Evolutionary conservation across 495 filamentous ascomycete genomes (phyloP), one percentile per base, ranked within the genome.

Genomic region (Extremus antarcticus): DNA sequence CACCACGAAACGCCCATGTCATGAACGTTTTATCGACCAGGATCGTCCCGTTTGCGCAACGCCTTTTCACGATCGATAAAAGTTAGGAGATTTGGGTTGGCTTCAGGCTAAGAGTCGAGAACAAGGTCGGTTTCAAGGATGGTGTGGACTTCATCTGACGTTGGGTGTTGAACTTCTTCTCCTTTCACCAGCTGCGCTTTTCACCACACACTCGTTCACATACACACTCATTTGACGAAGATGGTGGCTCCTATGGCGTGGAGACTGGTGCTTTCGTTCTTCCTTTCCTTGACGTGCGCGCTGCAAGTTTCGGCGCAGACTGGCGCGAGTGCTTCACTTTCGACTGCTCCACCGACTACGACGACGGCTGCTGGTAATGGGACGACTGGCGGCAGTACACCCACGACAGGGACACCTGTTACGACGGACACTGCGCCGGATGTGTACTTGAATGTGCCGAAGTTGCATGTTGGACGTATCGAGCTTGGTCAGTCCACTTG

Each of bases 381-480:
- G 17, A 62, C 66, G 3, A 50, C 58, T 10, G 58, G 55, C 17
- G 41, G 41, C 19, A 45, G 41, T 35, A 35, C 29, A 35, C 29
- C 29, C 7, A 35, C 29, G 29, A 13, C 7, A 7, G 29, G 29
- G 7, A 7, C 29, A 13, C 48, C 61, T 15, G 51, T 25, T 38
- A 52, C 62, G 1, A 60, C 63, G 1, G 56, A 51, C 41, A 56
- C 63, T 4, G 69, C 74, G 1, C 77, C 78, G 3, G 78, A 81
- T 63, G 78, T 81, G 23, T 66, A 68, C 23, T 70, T 81, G 46
- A 73, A 73, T 50, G 72, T 80, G 3, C 78, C 78, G 15, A 69
- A 73, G 19, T 70, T 81, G 3, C 72, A 71, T 23, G 77, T 81
- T 15, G 73, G 73, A 23, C 66, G 71, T 22, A 81, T 81, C 54